Percentiles rank a stretch among this genome's conserved stretches.
These are phyloP conservation scores for Auriscalpium orientale DNA, from an alignment of 768 basidiomycete genomes.

Conservation along the genomic window DNA sequence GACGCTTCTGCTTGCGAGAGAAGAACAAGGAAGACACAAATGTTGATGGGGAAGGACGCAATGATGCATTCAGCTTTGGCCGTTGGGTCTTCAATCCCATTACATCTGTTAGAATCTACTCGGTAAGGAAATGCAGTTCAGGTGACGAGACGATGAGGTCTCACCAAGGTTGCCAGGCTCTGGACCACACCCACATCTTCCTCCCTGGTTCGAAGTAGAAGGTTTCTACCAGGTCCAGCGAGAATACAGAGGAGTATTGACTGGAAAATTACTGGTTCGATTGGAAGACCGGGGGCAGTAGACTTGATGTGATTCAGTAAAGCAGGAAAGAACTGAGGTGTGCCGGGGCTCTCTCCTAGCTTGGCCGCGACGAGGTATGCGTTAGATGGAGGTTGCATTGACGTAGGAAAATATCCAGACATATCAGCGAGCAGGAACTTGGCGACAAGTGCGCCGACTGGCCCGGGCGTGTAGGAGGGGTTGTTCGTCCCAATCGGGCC, in stretches of 20 bases:
- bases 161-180: slow-evolving; percentile 53
- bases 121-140: slow-evolving; percentile 20
- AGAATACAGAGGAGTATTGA: slow-evolving; percentile 60
- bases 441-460: no score
- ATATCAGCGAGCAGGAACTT: no score
- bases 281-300: slow-evolving; percentile 39
- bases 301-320: slow-evolving; percentile 40
- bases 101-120: no score
- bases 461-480: no score
- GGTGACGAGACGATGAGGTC: slow-evolving; percentile 47
- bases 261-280: slow-evolving; percentile 59
- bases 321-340: slow-evolving; percentile 18
- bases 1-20: slow-evolving; percentile 17
- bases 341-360: slow-evolving; percentile 8
- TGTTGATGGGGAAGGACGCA: slow-evolving; percentile 12
- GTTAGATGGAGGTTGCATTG: no score
- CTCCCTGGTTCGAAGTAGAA: slow-evolving; percentile 57
- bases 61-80: no score
- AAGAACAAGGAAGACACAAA: slow-evolving; percentile 35
- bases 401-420: no score
- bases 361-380: no score
- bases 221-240: slow-evolving; percentile 46
- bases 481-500: no score
- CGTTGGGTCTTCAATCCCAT: no score
- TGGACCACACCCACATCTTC: slow-evolving; percentile 57